phyloP scores from a whole-genome alignment of 805 yeast species.

The Vanderwaltozyma verrucispora region DNA sequence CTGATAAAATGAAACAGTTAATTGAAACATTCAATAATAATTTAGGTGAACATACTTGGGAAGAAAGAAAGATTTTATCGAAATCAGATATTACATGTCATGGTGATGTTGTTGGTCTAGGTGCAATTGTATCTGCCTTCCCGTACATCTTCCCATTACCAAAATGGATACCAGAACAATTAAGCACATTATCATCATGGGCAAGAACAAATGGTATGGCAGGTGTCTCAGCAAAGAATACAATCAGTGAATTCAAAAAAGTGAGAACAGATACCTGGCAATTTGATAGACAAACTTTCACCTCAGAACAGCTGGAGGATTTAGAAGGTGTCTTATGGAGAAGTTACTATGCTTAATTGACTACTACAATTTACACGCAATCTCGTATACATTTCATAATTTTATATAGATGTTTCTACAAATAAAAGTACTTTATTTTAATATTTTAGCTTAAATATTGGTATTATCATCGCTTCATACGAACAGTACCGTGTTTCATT shows the following conservation, averaged over 20 bases:
- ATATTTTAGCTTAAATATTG: too few relatives aligned
- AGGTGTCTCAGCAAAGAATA: conserved; percentile 75
- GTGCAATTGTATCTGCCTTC: conserved; percentile 80
- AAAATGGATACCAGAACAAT: conserved; percentile 67
- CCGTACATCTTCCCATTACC: conserved; percentile 92
- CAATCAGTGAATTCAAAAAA: conserved; percentile 76
- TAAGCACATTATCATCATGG: conserved; percentile 59
- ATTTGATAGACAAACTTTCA: conserved; percentile 66
- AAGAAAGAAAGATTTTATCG: conserved; percentile 29
- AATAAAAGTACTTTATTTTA: too few relatives aligned
- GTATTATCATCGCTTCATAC: too few relatives aligned
- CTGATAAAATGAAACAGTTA: conserved; percentile 30
- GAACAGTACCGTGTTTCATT: too few relatives aligned
- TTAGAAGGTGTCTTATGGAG: conserved; percentile 91
- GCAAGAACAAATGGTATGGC: conserved; percentile 68
- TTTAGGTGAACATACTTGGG: conserved; percentile 19
- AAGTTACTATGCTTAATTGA: conserved; percentile 82
- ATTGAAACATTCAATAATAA: conserved; percentile 33
- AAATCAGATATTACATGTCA: conserved; percentile 44
- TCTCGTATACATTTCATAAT: too few relatives aligned
- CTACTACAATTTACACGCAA: too few relatives aligned
- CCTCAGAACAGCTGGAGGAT: conserved; percentile 73
- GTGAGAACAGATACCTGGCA: conserved; percentile 96
- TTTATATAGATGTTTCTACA: too few relatives aligned
- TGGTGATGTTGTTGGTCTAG: conserved; percentile 81